These are phyloP conservation scores for Begonia fuchsioides DNA, from an alignment of 306 rosid species.

Conservation along the genomic window DNA sequence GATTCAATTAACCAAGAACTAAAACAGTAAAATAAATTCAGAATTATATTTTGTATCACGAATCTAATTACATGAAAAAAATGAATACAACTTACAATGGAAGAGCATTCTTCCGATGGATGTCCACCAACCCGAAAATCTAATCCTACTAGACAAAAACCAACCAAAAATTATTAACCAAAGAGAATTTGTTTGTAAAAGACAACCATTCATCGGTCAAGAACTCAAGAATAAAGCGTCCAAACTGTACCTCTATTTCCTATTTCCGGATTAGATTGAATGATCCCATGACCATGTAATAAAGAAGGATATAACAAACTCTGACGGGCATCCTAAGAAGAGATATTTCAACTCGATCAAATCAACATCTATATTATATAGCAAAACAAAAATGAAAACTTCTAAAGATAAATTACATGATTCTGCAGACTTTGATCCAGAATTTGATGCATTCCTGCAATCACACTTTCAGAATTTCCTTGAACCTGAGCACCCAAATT, in stretches of 20 bases:
- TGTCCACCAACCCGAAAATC: conserved; percentile 61
- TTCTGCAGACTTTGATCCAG: conserved; percentile 68
- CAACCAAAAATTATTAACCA: neutral
- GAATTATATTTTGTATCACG: too few relatives aligned
- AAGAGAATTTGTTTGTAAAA: too few relatives aligned
- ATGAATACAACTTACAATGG: conserved; percentile 50
- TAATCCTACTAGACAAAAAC: conserved; percentile 36
- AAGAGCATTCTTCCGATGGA: conserved; percentile 88
- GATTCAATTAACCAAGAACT: conserved; percentile 1
- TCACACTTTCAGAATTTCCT: conserved; percentile 60
- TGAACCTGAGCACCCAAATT: too few relatives aligned
- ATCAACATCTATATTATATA: too few relatives aligned
- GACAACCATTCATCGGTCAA: too few relatives aligned
- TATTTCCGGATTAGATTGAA: conserved; percentile 74
- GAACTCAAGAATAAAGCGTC: too few relatives aligned
- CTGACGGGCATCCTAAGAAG: conserved; percentile 45
- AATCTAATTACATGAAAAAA: too few relatives aligned
- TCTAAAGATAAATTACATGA: conserved; percentile 27
- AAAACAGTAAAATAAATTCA: conserved; percentile 6
- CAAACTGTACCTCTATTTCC: conserved; percentile 43
- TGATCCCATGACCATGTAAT: conserved; percentile 63
- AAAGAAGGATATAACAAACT: conserved; percentile 70
- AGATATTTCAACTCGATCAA: neutral
- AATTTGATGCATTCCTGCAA: conserved; percentile 76
- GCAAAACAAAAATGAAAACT: conserved; percentile 4